Conservation (phyloP, 441 rosid genomes). For the Codiaeum variegatum region DNA sequence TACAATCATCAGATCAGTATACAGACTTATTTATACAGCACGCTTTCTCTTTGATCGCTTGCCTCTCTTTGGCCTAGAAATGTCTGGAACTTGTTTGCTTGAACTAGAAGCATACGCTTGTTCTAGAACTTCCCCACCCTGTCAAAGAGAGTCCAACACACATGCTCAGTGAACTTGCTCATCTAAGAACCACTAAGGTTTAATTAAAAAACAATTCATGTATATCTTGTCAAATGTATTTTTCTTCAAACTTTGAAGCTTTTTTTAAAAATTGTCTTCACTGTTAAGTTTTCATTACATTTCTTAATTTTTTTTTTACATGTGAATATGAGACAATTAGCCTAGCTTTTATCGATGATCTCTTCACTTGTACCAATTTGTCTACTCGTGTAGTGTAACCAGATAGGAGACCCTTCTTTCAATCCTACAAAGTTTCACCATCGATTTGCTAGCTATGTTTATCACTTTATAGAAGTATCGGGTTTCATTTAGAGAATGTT, state of each 20-base stretch:
- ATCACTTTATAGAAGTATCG: conserved; percentile 3
- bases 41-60: conserved; percentile 87
- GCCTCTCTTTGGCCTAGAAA: conserved; percentile 69
- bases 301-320: background rate
- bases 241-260: background rate
- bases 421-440: background rate
- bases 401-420: background rate
- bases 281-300: conserved; percentile 6
- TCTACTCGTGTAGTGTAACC: background rate
- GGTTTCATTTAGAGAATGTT: conserved; percentile 2
- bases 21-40: conserved; percentile 42
- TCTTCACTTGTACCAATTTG: background rate
- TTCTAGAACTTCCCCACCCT: conserved; percentile 65
- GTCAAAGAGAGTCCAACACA: conserved; percentile 14
- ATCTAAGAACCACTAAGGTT: background rate
- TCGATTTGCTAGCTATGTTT: background rate
- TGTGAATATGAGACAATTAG: background rate
- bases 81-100: conserved; percentile 53
- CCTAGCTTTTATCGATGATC: background rate
- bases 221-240: background rate
- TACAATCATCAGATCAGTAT: conserved; percentile 28
- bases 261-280: conserved; percentile 2
- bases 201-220: background rate
- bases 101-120: conserved; percentile 58
- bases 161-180: background rate